Evolutionary conservation across 208 protist species (phyloP).

Genomic region (Trypanosoma caninum): DNA sequence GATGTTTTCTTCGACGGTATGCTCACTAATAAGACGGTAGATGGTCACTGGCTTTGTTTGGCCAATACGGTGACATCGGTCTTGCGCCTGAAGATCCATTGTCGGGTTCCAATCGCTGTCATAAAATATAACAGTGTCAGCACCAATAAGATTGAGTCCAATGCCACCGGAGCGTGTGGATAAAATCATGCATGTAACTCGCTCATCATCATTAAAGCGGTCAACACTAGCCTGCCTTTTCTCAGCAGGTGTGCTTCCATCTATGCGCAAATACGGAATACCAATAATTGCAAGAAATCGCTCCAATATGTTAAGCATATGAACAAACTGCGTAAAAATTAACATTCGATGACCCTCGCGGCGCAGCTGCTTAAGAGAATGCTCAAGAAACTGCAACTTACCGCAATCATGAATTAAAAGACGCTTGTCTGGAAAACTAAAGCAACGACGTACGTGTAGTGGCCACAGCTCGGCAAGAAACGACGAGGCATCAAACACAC

Average conservation of each 20-base stretch:
- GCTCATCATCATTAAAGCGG: constrained; percentile 90
- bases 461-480: constrained; percentile 71
- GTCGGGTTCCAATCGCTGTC: constrained; percentile 99
- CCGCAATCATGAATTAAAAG: constrained; percentile 97
- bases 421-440: constrained; percentile 94
- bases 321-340: constrained; percentile 99
- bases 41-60: constrained; percentile 97
- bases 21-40: constrained; percentile 94
- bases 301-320: constrained; percentile 97
- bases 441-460: constrained; percentile 62
- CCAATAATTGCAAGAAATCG: constrained; percentile 91
- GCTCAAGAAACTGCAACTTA: constrained; percentile 93
- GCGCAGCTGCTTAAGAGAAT: constrained; percentile 74
- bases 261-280: constrained; percentile 93
- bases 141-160: constrained; percentile 98
- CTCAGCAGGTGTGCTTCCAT: constrained; percentile 92
- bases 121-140: constrained; percentile 99
- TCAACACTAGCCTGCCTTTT: constrained; percentile 92
- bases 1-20: constrained; percentile 97
- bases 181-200: constrained; percentile 97
- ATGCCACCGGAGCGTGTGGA: constrained; percentile 97
- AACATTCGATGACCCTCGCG: constrained; percentile 91
- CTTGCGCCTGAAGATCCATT: constrained; percentile 98
- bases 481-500: constrained; percentile 45
- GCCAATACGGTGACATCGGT: constrained; percentile 97